Base-by-base conservation (phyloP, 257 asterid genomes). In the Handroanthus guayacan region DNA sequence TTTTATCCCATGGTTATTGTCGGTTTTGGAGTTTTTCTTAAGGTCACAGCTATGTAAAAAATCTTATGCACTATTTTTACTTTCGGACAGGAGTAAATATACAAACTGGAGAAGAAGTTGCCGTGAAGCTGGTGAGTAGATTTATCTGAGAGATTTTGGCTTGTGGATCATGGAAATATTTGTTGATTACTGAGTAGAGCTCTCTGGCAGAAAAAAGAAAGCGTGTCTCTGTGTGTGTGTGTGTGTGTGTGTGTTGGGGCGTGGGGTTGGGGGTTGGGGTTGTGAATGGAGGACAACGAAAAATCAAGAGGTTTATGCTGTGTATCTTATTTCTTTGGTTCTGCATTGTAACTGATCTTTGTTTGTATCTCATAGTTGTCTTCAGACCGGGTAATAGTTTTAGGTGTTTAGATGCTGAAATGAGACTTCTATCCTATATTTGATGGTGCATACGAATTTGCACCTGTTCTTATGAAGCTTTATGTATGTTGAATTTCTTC, bases 81-180 rank as follows among this genome's bases (percentile, higher is more conserved):
- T 54, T 76, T 74, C 70, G 25, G 87, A 72, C 89, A 92, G 98
- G 96, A 44, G 91, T 89, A 6, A 95, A 95, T 81, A 87, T 92
- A 39, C 99, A 95, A 88, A 88, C 91, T 67, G 99, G 96, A 43
- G 99, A 95, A 78, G 99, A 95, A 84, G 99, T 95, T 88, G 99
- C 95, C 74, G 96, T 88, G 65, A 95, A 95, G 88, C 84, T 95
- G 90, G 98, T 95, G 83, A 84, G 93, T 81, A 13, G 62, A 57
- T 47, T 36, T 67, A 11, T 50, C 43, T 45, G 75, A 14, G 55
- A 73, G 13, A n/a, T 18, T 5, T 50, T 34, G 10, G 14, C 62
- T 66, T 75, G 10, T 63, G 62, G 68, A 18, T 56, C 56, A 2
- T 56, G 34, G 58, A 36, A 45, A 14, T 47, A 18, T 12, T 52